Evolutionary conservation across 2,329 filamentous ascomycete species (phyloP), one percentile per base, ranked within the genome.

Genomic region (Lachnellula hyalina): DNA sequence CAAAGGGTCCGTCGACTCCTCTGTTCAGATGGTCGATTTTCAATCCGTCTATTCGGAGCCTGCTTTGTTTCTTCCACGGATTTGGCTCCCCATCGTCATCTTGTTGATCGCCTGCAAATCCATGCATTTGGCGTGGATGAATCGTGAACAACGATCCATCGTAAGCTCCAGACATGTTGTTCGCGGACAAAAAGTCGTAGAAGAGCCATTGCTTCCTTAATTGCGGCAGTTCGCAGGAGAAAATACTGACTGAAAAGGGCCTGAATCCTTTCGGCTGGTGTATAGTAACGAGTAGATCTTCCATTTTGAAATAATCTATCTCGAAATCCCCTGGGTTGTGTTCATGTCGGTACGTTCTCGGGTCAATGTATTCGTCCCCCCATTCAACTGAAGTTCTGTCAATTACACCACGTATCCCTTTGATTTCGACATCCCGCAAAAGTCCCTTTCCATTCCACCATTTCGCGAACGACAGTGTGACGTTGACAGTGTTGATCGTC

Each of bases 371-470:
- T 48, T 86, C 84, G 35, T 77, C 78, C 5, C 81, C 77, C 81
- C 89, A 94, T 54, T 78, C 75, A 2, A 99, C 88, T 47, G 85
- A 87, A 0, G 91, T 96, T 56, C 94, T 83, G 71, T 99, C 94
- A 45, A 99, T 80, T 5, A 97, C 90, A 21, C 94, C 94, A 56
- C 94, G 83, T 32, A 99, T 89, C 4, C 94, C 94, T 67, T 91
- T 94, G 51, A 99, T 86, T 68, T 96, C 91, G 42, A 99, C 94
- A 68, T 97, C 90, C 64, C 89, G 86, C 8, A 99, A 76, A 5
- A 95, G 79, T 0, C 94, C 94, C 71, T 93, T 96, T 21, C 94
- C 93, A 64, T 96, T 97, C 83, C 96, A 95, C 94, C 94, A 99
- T 69, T 96, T 97, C n/a, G 91, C 80, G 64, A 99, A 97, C 0